A percentile compares a stretch with the other conserved stretches of the same genome.
phyloP scores from a whole-genome alignment of 768 basidiomycete genomes.

The Boletus insuetus region DNA sequence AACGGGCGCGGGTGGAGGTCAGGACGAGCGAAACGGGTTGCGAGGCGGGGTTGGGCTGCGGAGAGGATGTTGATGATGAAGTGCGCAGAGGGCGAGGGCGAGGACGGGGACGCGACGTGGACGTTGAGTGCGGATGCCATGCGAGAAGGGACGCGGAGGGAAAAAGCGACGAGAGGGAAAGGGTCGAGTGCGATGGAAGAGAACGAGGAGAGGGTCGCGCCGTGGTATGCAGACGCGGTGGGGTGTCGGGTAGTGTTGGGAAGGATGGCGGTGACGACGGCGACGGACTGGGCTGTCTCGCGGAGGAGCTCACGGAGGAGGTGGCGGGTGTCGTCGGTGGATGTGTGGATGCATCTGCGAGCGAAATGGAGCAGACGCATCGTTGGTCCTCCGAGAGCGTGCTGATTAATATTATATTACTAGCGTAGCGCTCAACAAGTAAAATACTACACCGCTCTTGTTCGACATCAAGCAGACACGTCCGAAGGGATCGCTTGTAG shows the following conservation, averaged over 20 bases:
- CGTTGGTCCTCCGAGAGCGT: background rate
- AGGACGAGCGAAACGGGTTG: conserved; percentile 69
- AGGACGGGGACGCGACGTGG: conserved; percentile 1
- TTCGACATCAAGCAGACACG: no score
- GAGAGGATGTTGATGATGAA: conserved; percentile 84
- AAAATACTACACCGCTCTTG: no score
- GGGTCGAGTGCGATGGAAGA: conserved; percentile 90
- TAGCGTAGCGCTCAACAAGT: no score
- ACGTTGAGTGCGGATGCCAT: conserved; percentile 66
- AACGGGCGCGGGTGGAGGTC: conserved; percentile 67
- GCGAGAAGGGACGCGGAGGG: conserved; percentile 84
- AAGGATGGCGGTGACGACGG: conserved; percentile 75
- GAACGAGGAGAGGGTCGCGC: conserved; percentile 93
- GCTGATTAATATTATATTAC: background rate
- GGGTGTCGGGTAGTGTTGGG: conserved; percentile 26
- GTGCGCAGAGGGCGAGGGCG: conserved; percentile 33
- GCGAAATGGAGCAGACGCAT: background rate
- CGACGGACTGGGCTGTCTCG: conserved; percentile 80
- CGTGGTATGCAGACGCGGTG: conserved; percentile 57
- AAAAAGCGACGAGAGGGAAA: conserved; percentile 83
- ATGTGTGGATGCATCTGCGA: conserved; percentile 5
- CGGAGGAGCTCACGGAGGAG: conserved; percentile 60
- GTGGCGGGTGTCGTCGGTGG: conserved; percentile 13
- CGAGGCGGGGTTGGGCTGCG: conserved; percentile 57
- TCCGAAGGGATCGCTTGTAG: no score